Percentiles rank a stretch among this genome's conserved stretches.
These are phyloP conservation scores for Taxawa tesnikishii DNA, from an alignment of 2,329 filamentous ascomycete species.

Conservation along the genomic window DNA sequence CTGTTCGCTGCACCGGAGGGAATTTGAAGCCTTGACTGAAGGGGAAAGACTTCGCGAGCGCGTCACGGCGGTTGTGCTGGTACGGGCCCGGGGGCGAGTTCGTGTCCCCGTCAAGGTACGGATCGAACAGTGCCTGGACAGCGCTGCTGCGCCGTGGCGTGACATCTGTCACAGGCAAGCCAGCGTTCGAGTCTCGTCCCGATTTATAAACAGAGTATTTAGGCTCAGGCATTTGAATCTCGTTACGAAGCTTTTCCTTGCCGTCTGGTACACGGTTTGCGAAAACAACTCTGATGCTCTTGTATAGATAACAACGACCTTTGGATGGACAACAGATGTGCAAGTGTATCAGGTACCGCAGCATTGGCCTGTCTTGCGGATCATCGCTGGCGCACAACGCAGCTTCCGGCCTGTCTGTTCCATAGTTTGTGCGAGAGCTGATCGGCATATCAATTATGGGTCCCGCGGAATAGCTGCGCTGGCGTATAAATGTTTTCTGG, in stretches of 20 bases:
- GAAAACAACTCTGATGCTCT: slow-evolving; percentile 86
- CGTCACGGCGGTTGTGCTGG: not conserved
- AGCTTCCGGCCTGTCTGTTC: slow-evolving; percentile 42
- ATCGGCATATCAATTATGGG: slow-evolving; percentile 65
- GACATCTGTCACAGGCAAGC: slow-evolving; percentile 15
- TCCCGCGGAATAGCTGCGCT: slow-evolving; percentile 82
- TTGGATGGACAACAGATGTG: slow-evolving; percentile 82
- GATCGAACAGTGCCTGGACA: slow-evolving; percentile 17
- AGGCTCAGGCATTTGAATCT: slow-evolving; percentile 80
- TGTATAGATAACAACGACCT: slow-evolving; percentile 81
- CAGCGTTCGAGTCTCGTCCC: slow-evolving; percentile 22
- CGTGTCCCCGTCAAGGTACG: slow-evolving; percentile 17
- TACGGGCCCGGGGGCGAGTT: slow-evolving; percentile 6
- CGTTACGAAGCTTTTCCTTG: slow-evolving; percentile 82
- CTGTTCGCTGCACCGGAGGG: slow-evolving; percentile 1
- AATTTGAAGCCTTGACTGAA: slow-evolving; percentile 13
- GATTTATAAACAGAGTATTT: slow-evolving; percentile 77
- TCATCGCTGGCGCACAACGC: slow-evolving; percentile 36
- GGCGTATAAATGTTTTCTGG: slow-evolving; percentile 90
- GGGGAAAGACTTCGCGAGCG: slow-evolving; percentile 12
- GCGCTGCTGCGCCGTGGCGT: slow-evolving; percentile 19
- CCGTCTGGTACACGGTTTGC: slow-evolving; percentile 92
- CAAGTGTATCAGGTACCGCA: slow-evolving; percentile 83
- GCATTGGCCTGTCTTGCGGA: slow-evolving; percentile 52
- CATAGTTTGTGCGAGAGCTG: slow-evolving; percentile 31